Evolutionary conservation across 352 stramenopile genomes (phyloP).

Genomic region (Blastocystis sp.): DNA sequence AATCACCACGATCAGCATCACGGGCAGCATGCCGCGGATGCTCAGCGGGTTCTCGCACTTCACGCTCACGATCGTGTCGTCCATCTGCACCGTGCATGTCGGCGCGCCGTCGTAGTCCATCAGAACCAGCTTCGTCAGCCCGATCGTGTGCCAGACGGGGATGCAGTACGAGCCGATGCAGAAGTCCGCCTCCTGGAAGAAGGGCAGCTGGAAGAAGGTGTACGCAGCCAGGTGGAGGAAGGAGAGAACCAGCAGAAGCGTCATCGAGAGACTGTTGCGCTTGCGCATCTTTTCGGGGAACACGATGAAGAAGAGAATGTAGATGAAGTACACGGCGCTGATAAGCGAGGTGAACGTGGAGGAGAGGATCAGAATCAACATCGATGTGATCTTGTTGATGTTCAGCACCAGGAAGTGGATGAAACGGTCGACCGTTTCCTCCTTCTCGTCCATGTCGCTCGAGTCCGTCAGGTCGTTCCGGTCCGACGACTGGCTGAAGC

Average conservation of each 20-base stretch:
- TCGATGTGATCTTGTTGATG: slow-evolving; percentile 56
- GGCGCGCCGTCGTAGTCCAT: slow-evolving; percentile 52
- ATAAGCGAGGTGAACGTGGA: slow-evolving; percentile 32
- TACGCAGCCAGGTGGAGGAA: slow-evolving; percentile 56
- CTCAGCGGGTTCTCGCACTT: slow-evolving; percentile 31
- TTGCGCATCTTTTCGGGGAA: slow-evolving; percentile 48
- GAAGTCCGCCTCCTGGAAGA: slow-evolving; percentile 25
- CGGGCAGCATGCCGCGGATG: slow-evolving; percentile 59
- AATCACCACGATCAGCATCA: slow-evolving; percentile 64
- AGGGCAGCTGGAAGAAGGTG: slow-evolving; percentile 43
- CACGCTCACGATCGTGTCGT: background rate
- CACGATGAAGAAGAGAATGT: slow-evolving; percentile 70
- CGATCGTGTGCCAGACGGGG: slow-evolving; percentile 38
- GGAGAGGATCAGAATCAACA: slow-evolving; percentile 60
- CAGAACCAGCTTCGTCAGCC: slow-evolving; percentile 51
- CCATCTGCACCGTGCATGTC: background rate
- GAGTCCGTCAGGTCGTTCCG: background rate
- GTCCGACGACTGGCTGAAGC: background rate
- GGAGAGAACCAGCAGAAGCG: slow-evolving; percentile 28
- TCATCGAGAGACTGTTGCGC: slow-evolving; percentile 46
- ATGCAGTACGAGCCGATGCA: slow-evolving; percentile 37
- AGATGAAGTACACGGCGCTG: slow-evolving; percentile 55
- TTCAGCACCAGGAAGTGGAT: slow-evolving; percentile 23
- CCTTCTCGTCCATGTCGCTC: background rate
- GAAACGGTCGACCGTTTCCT: background rate